A percentile compares a stretch with the other conserved stretches of the same genome.
phyloP scores from a whole-genome alignment of 352 stramenopile species.

The Phytophthora sojae region DNA sequence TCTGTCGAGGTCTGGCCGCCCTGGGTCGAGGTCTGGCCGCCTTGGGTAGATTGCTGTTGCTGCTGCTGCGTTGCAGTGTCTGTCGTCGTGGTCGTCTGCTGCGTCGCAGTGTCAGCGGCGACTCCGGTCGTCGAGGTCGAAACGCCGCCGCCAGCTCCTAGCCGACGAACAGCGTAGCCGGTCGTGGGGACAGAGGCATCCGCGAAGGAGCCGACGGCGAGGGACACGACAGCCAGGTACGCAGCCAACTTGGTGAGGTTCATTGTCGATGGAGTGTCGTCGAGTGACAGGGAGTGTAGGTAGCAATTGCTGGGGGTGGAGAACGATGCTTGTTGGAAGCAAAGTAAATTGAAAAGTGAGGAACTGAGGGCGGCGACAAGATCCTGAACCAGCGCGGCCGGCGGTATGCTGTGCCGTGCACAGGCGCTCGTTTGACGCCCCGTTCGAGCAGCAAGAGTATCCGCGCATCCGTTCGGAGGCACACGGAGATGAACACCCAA shows the following conservation, averaged over 20 bases:
- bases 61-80: conserved; percentile 5
- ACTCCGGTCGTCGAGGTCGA: conserved; percentile 33
- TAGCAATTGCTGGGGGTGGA: conserved; percentile 11
- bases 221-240: conserved; percentile 33
- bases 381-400: conserved; percentile 21
- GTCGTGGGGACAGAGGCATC: conserved; percentile 25
- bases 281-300: conserved; percentile 5
- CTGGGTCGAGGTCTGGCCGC: conserved; percentile 10
- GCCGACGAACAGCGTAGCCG: conserved; percentile 22
- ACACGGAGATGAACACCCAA: conserved; percentile 30
- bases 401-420: conserved; percentile 12
- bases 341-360: conserved; percentile 44
- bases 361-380: background rate
- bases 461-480: conserved; percentile 17
- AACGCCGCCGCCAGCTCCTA: conserved; percentile 33
- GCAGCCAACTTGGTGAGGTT: conserved; percentile 40
- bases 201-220: conserved; percentile 26
- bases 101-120: background rate
- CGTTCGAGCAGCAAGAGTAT: conserved; percentile 35
- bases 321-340: conserved; percentile 34
- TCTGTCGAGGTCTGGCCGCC: background rate
- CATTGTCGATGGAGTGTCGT: conserved; percentile 24
- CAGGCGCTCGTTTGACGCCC: background rate
- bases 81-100: conserved; percentile 21
- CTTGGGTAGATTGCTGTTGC: conserved; percentile 16